Evolutionary conservation across 345 rosid species (phyloP).

Genomic region (Rhodamnia argentea): DNA sequence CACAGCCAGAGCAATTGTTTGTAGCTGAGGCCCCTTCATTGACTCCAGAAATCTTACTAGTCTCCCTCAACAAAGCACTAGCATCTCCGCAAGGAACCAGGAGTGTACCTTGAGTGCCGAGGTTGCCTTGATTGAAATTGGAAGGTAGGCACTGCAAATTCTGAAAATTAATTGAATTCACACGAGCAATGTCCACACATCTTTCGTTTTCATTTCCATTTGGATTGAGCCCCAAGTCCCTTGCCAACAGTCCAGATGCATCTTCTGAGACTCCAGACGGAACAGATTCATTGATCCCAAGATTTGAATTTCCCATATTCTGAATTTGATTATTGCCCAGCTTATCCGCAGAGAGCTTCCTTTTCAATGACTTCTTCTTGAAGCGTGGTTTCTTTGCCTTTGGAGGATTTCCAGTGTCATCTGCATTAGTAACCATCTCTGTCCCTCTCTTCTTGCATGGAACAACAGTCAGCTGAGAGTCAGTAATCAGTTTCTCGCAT

Average conservation of each 20-base stretch:
- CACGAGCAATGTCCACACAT: background rate
- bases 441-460: constrained; percentile 57
- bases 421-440: constrained; percentile 17
- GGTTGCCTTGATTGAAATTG: constrained; percentile 7
- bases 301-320: background rate
- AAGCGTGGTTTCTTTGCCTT: constrained; percentile 51
- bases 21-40: background rate
- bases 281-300: background rate
- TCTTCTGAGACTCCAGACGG: constrained; percentile 1
- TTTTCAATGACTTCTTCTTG: constrained; percentile 31
- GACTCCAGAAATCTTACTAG: background rate
- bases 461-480: constrained; percentile 55
- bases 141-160: background rate
- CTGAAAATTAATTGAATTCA: constrained; percentile 8
- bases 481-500: constrained; percentile 7
- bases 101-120: background rate
- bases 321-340: constrained; percentile 2
- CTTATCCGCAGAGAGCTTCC: constrained; percentile 5
- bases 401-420: constrained; percentile 27
- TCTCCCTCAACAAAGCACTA: constrained; percentile 1
- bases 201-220: background rate
- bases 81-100: background rate
- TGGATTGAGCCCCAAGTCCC: background rate
- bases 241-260: background rate
- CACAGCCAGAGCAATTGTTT: background rate